Conservation (phyloP, 345 rosid genomes). For the Eutrema heterophyllum region DNA sequence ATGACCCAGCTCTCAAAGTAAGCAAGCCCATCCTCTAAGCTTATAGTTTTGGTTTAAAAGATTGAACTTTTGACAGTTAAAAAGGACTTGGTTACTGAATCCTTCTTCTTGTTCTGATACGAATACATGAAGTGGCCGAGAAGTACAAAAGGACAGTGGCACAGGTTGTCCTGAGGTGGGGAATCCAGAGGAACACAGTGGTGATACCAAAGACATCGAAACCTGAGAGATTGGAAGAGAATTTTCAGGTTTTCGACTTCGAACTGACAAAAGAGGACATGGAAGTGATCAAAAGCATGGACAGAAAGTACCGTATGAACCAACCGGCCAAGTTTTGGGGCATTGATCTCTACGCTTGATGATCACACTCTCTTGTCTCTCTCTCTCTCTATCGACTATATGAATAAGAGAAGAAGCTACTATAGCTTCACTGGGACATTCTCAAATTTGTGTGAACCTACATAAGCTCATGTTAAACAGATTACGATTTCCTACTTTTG, state of each 20-base stretch:
- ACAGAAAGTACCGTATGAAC: slow-evolving; percentile 61
- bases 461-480: not conserved
- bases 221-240: slow-evolving; percentile 59
- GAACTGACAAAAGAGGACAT: slow-evolving; percentile 64
- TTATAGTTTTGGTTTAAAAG: not conserved
- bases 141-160: slow-evolving; percentile 74
- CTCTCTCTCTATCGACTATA: not conserved
- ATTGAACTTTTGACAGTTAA: not conserved
- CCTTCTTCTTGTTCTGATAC: not conserved
- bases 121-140: slow-evolving; percentile 56
- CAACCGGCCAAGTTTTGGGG: slow-evolving; percentile 87
- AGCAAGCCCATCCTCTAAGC: slow-evolving; percentile 10
- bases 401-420: slow-evolving; percentile 16
- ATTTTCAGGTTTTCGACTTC: slow-evolving; percentile 57
- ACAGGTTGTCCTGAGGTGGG: slow-evolving; percentile 76
- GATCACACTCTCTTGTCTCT: not conserved
- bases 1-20: slow-evolving; percentile 73
- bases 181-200: slow-evolving; percentile 65
- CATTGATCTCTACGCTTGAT: slow-evolving; percentile 63
- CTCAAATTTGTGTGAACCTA: not conserved
- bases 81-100: not conserved
- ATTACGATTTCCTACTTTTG: not conserved
- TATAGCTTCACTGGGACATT: not conserved
- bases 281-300: slow-evolving; percentile 53
- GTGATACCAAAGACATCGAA: slow-evolving; percentile 80